A percentile compares a stretch with the other conserved stretches of the same genome.
Evolutionary conservation across 2,329 filamentous ascomycete species (phyloP).

Genomic region (Cladosporium oxysporum): DNA sequence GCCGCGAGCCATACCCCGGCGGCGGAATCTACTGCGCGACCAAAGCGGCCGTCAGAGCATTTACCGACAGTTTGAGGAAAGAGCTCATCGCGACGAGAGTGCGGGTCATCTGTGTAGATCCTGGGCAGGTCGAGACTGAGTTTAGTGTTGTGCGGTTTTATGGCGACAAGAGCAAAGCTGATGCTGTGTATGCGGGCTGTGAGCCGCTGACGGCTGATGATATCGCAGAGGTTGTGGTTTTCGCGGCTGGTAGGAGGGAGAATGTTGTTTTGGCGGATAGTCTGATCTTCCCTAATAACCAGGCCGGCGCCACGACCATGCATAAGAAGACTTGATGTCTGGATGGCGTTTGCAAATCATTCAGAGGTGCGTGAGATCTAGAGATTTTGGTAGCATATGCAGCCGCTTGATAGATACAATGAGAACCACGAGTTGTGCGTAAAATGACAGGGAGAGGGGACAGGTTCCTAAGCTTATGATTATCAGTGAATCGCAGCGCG

Average conservation of each 20-base stretch:
- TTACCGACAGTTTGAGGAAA: slow-evolving; percentile 75
- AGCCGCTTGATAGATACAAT: background rate
- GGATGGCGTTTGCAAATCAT: background rate
- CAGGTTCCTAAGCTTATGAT: background rate
- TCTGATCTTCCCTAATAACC: slow-evolving; percentile 79
- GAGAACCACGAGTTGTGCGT: background rate
- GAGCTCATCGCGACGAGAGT: slow-evolving; percentile 80
- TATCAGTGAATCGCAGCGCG: background rate
- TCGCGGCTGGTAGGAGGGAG: slow-evolving; percentile 75
- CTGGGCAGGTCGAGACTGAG: slow-evolving; percentile 87
- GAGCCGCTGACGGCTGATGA: slow-evolving; percentile 83
- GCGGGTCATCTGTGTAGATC: slow-evolving; percentile 80
- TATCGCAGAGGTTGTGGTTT: slow-evolving; percentile 84
- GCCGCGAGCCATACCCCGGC: slow-evolving; percentile 76
- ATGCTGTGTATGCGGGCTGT: slow-evolving; percentile 74
- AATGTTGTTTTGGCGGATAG: slow-evolving; percentile 87
- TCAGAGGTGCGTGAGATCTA: background rate
- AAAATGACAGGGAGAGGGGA: background rate
- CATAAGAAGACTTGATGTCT: slow-evolving; percentile 40
- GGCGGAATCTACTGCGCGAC: slow-evolving; percentile 89
- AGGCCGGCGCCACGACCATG: slow-evolving; percentile 55
- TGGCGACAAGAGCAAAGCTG: slow-evolving; percentile 81
- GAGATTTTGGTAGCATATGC: background rate
- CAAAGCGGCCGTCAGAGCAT: slow-evolving; percentile 80
- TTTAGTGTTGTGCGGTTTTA: slow-evolving; percentile 84